A percentile compares a stretch with the other conserved stretches of the same genome.
Conservation (phyloP, 768 basidiomycete genomes). For the Omphalotus guepiniiformis region DNA sequence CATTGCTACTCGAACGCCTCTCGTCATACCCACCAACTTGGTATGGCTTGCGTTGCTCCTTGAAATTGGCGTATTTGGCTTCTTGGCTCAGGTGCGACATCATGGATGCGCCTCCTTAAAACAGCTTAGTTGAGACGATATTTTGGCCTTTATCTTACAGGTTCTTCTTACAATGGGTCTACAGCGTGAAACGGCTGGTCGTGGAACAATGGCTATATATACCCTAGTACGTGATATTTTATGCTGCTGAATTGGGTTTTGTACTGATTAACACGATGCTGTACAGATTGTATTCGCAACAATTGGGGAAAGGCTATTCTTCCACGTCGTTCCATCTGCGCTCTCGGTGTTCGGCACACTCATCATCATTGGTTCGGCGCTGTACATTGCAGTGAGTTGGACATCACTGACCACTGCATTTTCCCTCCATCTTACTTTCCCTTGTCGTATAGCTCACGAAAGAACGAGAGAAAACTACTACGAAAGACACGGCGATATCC, state of each 20-base stretch:
- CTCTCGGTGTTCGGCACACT: slow-evolving; percentile 59
- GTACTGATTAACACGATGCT: background rate
- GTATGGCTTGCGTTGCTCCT: slow-evolving; percentile 44
- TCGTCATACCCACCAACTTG: slow-evolving; percentile 42
- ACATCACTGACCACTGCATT: no score
- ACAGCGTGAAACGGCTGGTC: slow-evolving; percentile 55
- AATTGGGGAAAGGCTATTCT: slow-evolving; percentile 60
- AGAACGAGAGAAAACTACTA: no score
- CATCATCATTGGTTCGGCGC: slow-evolving; percentile 60
- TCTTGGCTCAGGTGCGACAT: slow-evolving; percentile 43
- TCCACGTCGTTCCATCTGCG: slow-evolving; percentile 53
- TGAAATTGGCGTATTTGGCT: slow-evolving; percentile 51
- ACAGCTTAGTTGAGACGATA: background rate
- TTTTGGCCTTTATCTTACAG: slow-evolving; percentile 18
- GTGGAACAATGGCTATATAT: slow-evolving; percentile 61
- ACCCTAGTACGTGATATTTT: slow-evolving; percentile 27
- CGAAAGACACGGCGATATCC: no score
- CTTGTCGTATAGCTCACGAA: no score
- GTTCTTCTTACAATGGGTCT: slow-evolving; percentile 56
- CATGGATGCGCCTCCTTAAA: slow-evolving; percentile 26
- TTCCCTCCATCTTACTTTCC: no score
- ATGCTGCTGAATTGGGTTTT: slow-evolving; percentile 21
- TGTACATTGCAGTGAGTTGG: slow-evolving; percentile 60
- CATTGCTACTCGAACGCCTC: slow-evolving; percentile 26
- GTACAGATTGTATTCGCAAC: slow-evolving; percentile 63